These are phyloP conservation scores for Cladophialophora bantiana DNA, from an alignment of 2,329 filamentous ascomycete species.

Conservation along the genomic window DNA sequence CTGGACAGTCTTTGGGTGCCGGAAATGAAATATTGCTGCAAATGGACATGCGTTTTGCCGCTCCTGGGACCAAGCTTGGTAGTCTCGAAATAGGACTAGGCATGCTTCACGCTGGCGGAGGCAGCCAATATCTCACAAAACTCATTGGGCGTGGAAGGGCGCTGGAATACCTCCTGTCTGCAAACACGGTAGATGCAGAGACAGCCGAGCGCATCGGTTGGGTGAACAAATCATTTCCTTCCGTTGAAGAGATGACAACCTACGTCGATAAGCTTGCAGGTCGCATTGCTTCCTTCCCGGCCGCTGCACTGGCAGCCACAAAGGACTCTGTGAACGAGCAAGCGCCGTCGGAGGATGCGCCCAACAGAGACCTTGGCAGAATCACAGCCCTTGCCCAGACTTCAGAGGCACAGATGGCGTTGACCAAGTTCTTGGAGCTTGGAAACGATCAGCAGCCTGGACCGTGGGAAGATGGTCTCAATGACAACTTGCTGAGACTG, in stretches of 20 bases:
- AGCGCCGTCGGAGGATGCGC: conserved; percentile 5
- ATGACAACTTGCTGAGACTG: conserved; percentile 17
- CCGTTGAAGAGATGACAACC: conserved; percentile 4
- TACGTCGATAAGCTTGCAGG: conserved; percentile 20
- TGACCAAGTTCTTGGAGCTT: conserved; percentile 14
- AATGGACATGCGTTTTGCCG: conserved; percentile 19
- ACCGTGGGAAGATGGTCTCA: conserved; percentile 17
- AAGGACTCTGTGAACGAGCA: conserved; percentile 22
- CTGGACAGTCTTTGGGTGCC: conserved; percentile 8
- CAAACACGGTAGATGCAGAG: conserved; percentile 19
- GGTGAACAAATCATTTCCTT: conserved; percentile 17
- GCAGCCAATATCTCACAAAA: conserved; percentile 20
- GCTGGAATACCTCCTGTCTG: conserved; percentile 17
- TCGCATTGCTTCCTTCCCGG: conserved; percentile 17
- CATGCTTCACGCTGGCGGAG: conserved; percentile 12
- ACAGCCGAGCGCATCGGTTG: conserved; percentile 21
- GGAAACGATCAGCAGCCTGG: conserved; percentile 15
- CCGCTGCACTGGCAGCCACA: conserved; percentile 9
- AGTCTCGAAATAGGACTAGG: conserved; percentile 12
- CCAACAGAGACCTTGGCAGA: conserved; percentile 14
- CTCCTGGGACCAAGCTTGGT: conserved; percentile 8
- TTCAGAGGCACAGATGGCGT: conserved; percentile 13
- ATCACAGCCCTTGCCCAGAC: conserved; percentile 7
- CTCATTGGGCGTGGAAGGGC: conserved; percentile 17
- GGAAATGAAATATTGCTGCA: conserved; percentile 24